These are phyloP conservation scores for Beauveria sp. DNA, from an alignment of 2,329 filamentous ascomycete species.

Conservation along the genomic window DNA sequence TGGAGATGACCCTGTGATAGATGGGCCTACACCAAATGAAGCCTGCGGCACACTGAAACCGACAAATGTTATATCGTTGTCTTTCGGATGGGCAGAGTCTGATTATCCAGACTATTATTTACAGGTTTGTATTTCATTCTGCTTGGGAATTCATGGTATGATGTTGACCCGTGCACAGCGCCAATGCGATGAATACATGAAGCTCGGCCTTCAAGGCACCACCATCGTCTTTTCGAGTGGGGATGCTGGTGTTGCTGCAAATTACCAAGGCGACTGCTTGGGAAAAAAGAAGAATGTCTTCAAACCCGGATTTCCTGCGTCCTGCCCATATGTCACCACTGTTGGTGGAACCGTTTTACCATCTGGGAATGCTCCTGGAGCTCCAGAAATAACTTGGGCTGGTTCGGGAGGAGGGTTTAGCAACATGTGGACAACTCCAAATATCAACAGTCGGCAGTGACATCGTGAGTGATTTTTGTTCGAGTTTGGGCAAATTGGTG, in stretches of 20 bases:
- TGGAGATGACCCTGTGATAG: not conserved
- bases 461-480: not conserved
- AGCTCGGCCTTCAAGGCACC: constrained; percentile 36
- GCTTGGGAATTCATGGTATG: not conserved
- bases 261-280: constrained; percentile 8
- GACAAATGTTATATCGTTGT: not conserved
- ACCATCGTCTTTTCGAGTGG: constrained; percentile 34
- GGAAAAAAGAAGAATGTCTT: constrained; percentile 14
- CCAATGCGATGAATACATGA: constrained; percentile 36
- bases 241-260: constrained; percentile 29
- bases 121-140: not conserved
- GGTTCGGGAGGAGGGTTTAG: constrained; percentile 24
- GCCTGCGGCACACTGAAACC: not conserved
- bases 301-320: constrained; percentile 29
- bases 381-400: constrained; percentile 15
- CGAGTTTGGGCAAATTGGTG: too few species aligned
- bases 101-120: constrained; percentile 21
- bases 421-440: constrained; percentile 38
- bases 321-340: constrained; percentile 39
- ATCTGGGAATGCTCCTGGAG: constrained; percentile 16
- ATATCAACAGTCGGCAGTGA: constrained; percentile 37
- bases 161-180: constrained; percentile 17
- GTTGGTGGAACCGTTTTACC: constrained; percentile 43
- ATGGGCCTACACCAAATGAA: not conserved
- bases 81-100: constrained; percentile 25